A percentile compares a stretch with the other conserved stretches of the same genome.
These are phyloP conservation scores for Myxozyma mucilagina DNA, from an alignment of 805 yeast genomes.

Conservation along the genomic window DNA sequence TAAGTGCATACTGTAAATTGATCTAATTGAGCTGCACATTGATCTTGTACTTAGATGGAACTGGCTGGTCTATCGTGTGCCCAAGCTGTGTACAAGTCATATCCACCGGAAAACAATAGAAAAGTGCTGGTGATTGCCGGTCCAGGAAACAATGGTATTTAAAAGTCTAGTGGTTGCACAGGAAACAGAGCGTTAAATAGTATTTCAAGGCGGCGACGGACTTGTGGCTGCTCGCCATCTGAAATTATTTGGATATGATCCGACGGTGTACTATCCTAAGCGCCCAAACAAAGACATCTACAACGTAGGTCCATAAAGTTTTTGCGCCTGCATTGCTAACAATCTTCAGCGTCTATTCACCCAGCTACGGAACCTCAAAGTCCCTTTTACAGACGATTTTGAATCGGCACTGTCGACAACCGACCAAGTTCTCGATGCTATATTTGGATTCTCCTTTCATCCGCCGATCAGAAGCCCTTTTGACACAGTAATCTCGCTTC, in stretches of 20 bases:
- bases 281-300: conserved; percentile 50
- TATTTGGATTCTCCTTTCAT: conserved; percentile 91
- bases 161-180: not conserved
- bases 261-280: conserved; percentile 79
- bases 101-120: conserved; percentile 52
- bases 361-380: conserved; percentile 66
- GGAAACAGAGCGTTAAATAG: not conserved
- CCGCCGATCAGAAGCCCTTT: conserved; percentile 87
- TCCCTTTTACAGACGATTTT: conserved; percentile 54
- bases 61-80: conserved; percentile 95
- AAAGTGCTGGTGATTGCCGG: conserved; percentile 76
- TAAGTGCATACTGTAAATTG: conserved; percentile 32
- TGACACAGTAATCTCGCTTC: conserved; percentile 47
- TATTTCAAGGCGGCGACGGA: conserved; percentile 78
- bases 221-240: conserved; percentile 93
- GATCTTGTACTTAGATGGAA: conserved; percentile 63
- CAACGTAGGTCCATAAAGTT: conserved; percentile 4
- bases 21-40: not conserved
- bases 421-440: conserved; percentile 67
- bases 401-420: conserved; percentile 43
- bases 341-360: conserved; percentile 50
- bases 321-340: conserved; percentile 46
- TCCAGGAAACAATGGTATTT: conserved; percentile 84
- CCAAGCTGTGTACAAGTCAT: conserved; percentile 69
- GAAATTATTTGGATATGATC: conserved; percentile 73